phyloP scores from a whole-genome alignment of 1,284 basidiomycete species.

The Anthracocystis walkeri region DNA sequence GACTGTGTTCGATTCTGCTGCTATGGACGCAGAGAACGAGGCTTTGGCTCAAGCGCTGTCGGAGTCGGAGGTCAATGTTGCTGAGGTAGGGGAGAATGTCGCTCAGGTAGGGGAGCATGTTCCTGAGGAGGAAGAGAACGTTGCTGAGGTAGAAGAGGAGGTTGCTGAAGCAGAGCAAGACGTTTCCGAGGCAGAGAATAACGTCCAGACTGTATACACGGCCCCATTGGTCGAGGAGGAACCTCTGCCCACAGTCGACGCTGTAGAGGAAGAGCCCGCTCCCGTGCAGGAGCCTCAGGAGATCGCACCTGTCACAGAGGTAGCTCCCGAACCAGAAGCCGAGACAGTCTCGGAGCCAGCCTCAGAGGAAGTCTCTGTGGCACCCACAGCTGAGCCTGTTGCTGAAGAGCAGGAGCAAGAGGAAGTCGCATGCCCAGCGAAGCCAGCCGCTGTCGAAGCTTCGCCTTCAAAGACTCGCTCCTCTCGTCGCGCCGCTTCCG shows the following conservation, averaged over 20 bases:
- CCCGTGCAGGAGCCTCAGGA: not conserved
- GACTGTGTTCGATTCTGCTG: slow-evolving; percentile 35
- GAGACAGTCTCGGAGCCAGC: not conserved
- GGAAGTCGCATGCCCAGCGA: not conserved
- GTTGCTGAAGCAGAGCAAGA: not conserved
- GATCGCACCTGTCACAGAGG: not conserved
- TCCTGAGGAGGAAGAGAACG: not conserved
- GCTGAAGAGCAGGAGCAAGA: slow-evolving; percentile 1
- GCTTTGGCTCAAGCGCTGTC: slow-evolving; percentile 16
- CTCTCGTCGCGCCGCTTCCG: slow-evolving; percentile 26
- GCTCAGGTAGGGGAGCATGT: not conserved
- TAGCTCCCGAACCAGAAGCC: slow-evolving; percentile 4
- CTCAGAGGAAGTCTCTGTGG: not conserved
- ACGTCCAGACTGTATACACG: too few relatives aligned
- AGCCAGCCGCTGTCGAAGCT: slow-evolving; percentile 9
- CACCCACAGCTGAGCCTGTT: not conserved
- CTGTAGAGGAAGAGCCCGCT: slow-evolving; percentile 3
- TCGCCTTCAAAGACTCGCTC: slow-evolving; percentile 23
- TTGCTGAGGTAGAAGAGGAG: slow-evolving; percentile 4
- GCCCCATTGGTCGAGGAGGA: not conserved
- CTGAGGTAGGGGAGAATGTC: not conserved
- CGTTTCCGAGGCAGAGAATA: not conserved
- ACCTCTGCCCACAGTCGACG: not conserved
- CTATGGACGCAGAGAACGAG: slow-evolving; percentile 35
- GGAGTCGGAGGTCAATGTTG: slow-evolving; percentile 6